phyloP scores from a whole-genome alignment of 2,329 filamentous ascomycete species.

The Nakataea oryzae region DNA sequence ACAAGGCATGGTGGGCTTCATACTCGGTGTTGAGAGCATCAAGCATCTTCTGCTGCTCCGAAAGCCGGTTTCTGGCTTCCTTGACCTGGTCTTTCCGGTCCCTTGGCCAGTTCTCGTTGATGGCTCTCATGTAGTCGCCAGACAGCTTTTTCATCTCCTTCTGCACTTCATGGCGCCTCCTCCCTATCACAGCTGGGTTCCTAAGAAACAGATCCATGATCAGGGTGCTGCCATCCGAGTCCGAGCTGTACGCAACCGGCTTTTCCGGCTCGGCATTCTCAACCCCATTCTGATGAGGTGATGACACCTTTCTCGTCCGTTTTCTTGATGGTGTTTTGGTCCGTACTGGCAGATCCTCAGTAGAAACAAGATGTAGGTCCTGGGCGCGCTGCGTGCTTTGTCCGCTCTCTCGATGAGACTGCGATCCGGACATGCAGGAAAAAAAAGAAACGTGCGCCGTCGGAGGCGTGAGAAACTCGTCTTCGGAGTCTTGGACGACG shows the following conservation, averaged over 20 bases:
- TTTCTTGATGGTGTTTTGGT: neutral
- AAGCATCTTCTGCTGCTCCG: conserved; percentile 33
- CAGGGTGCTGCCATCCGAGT: conserved; percentile 16
- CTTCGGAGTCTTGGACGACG: conserved; percentile 46
- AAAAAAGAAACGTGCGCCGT: conserved; percentile 21
- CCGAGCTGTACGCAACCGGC: conserved; percentile 14
- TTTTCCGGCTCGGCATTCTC: neutral
- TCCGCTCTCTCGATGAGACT: neutral
- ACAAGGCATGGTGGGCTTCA: conserved; percentile 29
- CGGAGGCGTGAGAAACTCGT: conserved; percentile 37
- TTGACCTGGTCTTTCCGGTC: conserved; percentile 36
- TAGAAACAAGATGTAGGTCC: neutral
- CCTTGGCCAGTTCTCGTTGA: conserved; percentile 33
- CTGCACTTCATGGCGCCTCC: conserved; percentile 26
- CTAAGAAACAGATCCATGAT: conserved; percentile 25
- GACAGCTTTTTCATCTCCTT: conserved; percentile 34
- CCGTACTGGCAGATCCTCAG: neutral
- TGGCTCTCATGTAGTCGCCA: conserved; percentile 33
- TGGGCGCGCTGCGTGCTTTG: neutral
- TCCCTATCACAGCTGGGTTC: conserved; percentile 21
- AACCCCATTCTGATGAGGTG: neutral
- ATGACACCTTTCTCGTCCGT: neutral
- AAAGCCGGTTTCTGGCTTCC: conserved; percentile 34
- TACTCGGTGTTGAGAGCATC: conserved; percentile 29
- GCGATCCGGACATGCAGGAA: conserved; percentile 8